A percentile compares a stretch with the other conserved stretches of the same genome.
phyloP scores from a whole-genome alignment of 768 basidiomycete species.

The Psilocybe subaeruginosa region DNA sequence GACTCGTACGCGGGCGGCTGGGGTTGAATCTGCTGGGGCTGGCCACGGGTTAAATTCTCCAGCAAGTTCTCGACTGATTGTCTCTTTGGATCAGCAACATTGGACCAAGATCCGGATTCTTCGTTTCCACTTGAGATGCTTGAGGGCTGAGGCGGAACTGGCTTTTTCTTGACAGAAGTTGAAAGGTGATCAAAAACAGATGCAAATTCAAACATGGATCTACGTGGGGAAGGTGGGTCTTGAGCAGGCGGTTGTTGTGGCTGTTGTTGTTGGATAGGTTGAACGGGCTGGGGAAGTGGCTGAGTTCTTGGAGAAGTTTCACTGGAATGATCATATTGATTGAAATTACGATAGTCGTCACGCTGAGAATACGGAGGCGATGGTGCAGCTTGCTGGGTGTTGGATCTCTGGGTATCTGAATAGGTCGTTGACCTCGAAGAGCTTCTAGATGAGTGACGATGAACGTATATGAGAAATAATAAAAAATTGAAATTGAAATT shows the following conservation, averaged over 20 bases:
- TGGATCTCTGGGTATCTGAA: constrained; percentile 46
- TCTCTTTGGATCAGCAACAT: constrained; percentile 65
- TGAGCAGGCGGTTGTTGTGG: constrained; percentile 40
- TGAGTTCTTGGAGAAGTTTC: constrained; percentile 44
- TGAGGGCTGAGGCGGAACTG: constrained; percentile 52
- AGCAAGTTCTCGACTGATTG: constrained; percentile 85
- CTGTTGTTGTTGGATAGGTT: constrained; percentile 30
- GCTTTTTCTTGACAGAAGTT: constrained; percentile 68
- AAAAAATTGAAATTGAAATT: constrained; percentile 21
- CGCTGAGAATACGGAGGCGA: constrained; percentile 55
- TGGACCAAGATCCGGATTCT: constrained; percentile 59
- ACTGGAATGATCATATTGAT: constrained; percentile 41
- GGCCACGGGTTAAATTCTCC: constrained; percentile 67
- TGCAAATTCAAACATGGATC: constrained; percentile 85
- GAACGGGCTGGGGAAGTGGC: constrained; percentile 18
- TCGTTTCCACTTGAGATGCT: constrained; percentile 52
- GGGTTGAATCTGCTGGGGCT: constrained; percentile 37
- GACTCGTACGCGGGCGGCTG: constrained; percentile 48
- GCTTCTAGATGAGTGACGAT: constrained; percentile 34
- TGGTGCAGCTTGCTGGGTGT: constrained; percentile 38
- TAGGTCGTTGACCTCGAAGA: constrained; percentile 51
- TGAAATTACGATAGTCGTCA: constrained; percentile 51
- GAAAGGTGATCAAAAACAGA: constrained; percentile 84
- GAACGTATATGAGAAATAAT: constrained; percentile 24
- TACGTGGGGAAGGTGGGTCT: constrained; percentile 69